Evolutionary conservation across 345 rosid genomes (phyloP).

Genomic region (Arabidopsis thaliana): DNA sequence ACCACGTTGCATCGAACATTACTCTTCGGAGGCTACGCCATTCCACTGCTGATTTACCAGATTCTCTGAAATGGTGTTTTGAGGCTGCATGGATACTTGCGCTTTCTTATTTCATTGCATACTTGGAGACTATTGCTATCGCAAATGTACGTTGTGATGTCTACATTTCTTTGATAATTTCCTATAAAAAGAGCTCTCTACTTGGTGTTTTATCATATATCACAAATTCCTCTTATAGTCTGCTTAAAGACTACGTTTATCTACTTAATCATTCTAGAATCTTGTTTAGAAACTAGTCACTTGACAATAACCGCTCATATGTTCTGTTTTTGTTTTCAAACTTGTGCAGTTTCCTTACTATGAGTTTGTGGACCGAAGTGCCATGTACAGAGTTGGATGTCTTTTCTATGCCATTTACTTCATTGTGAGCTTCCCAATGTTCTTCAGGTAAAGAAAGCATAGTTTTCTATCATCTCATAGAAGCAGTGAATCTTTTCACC

Average conservation of each 20-base stretch:
- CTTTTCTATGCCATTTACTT: conserved; percentile 96
- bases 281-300: background rate
- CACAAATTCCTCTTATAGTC: background rate
- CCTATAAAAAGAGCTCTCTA: background rate
- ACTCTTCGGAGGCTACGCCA: conserved; percentile 86
- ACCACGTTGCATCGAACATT: conserved; percentile 89
- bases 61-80: conserved; percentile 61
- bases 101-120: conserved; percentile 93
- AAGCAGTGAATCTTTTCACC: background rate
- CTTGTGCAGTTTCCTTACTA: conserved; percentile 93
- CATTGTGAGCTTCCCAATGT: conserved; percentile 98
- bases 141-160: conserved; percentile 65
- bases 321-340: background rate
- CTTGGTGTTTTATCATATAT: background rate
- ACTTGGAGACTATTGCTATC: conserved; percentile 90
- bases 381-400: conserved; percentile 96
- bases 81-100: conserved; percentile 94
- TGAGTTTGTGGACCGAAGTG: conserved; percentile 89
- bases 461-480: background rate
- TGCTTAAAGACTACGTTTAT: conserved; percentile 1
- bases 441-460: conserved; percentile 70
- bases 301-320: background rate
- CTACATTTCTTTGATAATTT: background rate
- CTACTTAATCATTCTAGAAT: conserved; percentile 11
- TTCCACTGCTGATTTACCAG: conserved; percentile 70